Evolutionary conservation across 2,329 filamentous ascomycete genomes (phyloP), one percentile per base, ranked within the genome.

Genomic region (Stachybotrys elegans): DNA sequence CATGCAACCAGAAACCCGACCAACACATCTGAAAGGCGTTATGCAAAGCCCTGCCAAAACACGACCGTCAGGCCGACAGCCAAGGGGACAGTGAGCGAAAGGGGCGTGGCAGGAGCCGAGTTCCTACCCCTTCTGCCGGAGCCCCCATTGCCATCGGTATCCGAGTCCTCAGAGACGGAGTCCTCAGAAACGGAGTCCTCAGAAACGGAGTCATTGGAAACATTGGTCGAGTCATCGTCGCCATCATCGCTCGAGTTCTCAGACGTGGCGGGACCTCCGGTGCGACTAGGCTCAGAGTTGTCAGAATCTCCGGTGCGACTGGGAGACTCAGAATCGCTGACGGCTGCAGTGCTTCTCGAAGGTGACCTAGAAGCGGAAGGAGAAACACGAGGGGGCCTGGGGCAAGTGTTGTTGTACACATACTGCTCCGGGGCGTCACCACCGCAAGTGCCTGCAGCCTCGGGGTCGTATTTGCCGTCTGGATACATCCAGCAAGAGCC

Each of bases 401-500:
- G 59, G 41, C 59, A 62, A 29, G 40, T 5, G 47, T 62, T 61
- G 13, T 55, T 44, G 45, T 60, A 62, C 42, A 61, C 59, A 46
- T 43, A 61, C 46, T 61, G 59, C 45, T 57, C 41, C 25, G 57
- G 47, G 31, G 14, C 34, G 36, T 50, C 56, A 19, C 38, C 32
- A 43, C 43, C 54, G 45, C 58, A 61, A 37, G 51, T 46, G 22
- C 42, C 49, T 36, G 40, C 51, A 41, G 47, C 46, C 7, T 8
- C 43, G 19, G 51, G 44, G 37, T 60, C 46, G 38, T 46, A 62
- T 40, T 51, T 51, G 49, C 58, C 57, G 25, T 53, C 49, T 12
- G 57, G 43, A 48, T 59, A 62, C 22, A 62, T 46, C 59, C 59
- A 61, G 53, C 59, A 62, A 43, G 4, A 55, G 29, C 59, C 59